A percentile compares a stretch with the other conserved stretches of the same genome.
phyloP scores from a whole-genome alignment of 352 stramenopile species.

The Plasmopara muralis region DNA sequence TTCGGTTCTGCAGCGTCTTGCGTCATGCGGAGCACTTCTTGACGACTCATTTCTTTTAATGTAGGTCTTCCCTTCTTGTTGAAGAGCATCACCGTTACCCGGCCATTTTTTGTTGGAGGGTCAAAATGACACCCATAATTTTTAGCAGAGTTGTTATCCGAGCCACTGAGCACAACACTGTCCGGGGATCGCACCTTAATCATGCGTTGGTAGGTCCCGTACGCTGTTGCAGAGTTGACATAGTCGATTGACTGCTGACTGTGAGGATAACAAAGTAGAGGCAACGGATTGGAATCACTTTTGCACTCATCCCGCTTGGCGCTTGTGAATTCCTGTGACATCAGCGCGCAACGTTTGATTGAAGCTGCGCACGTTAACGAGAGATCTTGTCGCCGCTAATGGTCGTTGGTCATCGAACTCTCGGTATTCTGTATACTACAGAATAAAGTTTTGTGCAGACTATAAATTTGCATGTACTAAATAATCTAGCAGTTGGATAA shows the following conservation, averaged over 20 bases:
- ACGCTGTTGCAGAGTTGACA: conserved; percentile 14
- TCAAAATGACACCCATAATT: conserved; percentile 41
- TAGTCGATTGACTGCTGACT: conserved; percentile 9
- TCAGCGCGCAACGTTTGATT: conserved; percentile 1
- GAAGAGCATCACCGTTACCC: conserved; percentile 42
- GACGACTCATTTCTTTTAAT: conserved; percentile 46
- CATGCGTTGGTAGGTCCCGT: conserved; percentile 25
- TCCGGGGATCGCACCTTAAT: conserved; percentile 15
- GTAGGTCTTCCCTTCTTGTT: conserved; percentile 34
- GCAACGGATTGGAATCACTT: conserved; percentile 10
- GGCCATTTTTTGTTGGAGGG: conserved; percentile 29
- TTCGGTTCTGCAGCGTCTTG: conserved; percentile 39
- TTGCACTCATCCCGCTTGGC: conserved; percentile 4
- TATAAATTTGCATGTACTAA: no score
- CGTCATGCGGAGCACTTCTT: conserved; percentile 49
- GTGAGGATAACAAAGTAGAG: conserved; percentile 7
- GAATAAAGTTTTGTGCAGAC: no score
- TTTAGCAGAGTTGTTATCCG: conserved; percentile 12
- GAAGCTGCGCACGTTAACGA: no score
- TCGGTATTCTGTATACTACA: no score
- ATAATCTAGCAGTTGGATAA: no score
- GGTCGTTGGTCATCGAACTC: no score
- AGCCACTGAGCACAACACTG: conserved; percentile 6
- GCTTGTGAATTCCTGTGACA: conserved; percentile 13
- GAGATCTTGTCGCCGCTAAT: no score